A percentile compares a stretch with the other conserved stretches of the same genome.
Evolutionary conservation across 441 rosid species (phyloP).

Genomic region (Biscutella auriculata): DNA sequence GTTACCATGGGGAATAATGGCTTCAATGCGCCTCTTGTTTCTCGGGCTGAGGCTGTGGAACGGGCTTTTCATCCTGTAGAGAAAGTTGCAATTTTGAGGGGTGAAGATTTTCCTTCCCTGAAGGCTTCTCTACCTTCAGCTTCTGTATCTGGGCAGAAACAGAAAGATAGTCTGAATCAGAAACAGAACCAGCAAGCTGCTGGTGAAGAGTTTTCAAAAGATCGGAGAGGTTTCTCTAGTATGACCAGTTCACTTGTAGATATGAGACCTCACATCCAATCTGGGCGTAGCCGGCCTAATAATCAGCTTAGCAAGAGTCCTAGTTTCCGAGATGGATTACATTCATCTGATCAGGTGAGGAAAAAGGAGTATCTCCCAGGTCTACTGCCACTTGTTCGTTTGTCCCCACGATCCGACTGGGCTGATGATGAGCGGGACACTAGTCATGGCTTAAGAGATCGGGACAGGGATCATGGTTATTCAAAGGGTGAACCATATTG

Average conservation of each 20-base stretch:
- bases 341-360: slow-evolving; percentile 30
- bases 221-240: slow-evolving; percentile 26
- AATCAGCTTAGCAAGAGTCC: slow-evolving; percentile 27
- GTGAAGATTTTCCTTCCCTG: slow-evolving; percentile 95
- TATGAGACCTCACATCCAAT: slow-evolving; percentile 48
- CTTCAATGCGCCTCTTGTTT: slow-evolving; percentile 41
- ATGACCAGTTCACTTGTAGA: slow-evolving; percentile 37
- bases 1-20: slow-evolving; percentile 32
- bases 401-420: slow-evolving; percentile 94
- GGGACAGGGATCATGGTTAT: slow-evolving; percentile 54
- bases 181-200: slow-evolving; percentile 53
- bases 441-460: slow-evolving; percentile 47
- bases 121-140: slow-evolving; percentile 56
- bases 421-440: slow-evolving; percentile 99
- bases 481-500: slow-evolving; percentile 50
- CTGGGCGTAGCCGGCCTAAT: slow-evolving; percentile 27
- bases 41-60: slow-evolving; percentile 29
- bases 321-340: slow-evolving; percentile 28
- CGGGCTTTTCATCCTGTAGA: slow-evolving; percentile 25
- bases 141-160: slow-evolving; percentile 52
- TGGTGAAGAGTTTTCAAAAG: slow-evolving; percentile 33
- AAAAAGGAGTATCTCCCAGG: slow-evolving; percentile 56
- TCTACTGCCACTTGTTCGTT: slow-evolving; percentile 61
- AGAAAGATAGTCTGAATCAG: slow-evolving; percentile 51
- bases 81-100: slow-evolving; percentile 61